Conservation (phyloP, 2,329 filamentous ascomycete genomes). For the Microsporum canis region DNA sequence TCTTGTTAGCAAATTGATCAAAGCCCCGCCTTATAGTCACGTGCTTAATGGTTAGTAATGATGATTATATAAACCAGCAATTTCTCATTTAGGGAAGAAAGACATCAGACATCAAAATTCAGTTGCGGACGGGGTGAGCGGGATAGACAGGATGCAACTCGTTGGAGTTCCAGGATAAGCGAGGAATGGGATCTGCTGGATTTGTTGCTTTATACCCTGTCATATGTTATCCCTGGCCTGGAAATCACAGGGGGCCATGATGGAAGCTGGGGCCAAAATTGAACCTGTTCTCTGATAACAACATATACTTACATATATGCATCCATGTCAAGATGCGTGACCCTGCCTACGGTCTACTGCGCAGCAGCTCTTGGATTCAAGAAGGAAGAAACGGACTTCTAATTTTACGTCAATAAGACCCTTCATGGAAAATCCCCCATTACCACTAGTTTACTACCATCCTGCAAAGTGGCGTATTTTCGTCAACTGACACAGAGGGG, state of each 20-base stretch:
- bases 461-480: neutral
- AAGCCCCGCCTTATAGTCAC: neutral
- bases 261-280: neutral
- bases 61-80: neutral
- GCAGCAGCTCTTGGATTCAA: neutral
- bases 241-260: neutral
- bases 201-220: neutral
- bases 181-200: neutral
- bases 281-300: neutral
- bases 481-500: neutral
- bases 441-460: neutral
- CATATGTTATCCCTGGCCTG: neutral
- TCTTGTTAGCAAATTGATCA: neutral
- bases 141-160: neutral
- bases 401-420: neutral
- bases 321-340: neutral
- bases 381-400: neutral
- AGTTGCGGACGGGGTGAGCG: neutral
- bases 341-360: neutral
- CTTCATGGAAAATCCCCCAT: neutral
- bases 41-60: neutral
- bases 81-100: neutral
- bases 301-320: neutral
- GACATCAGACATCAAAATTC: neutral
- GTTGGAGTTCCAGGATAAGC: neutral